phyloP scores from a whole-genome alignment of 1,284 basidiomycete species.

The Trichosporon asahii region DNA sequence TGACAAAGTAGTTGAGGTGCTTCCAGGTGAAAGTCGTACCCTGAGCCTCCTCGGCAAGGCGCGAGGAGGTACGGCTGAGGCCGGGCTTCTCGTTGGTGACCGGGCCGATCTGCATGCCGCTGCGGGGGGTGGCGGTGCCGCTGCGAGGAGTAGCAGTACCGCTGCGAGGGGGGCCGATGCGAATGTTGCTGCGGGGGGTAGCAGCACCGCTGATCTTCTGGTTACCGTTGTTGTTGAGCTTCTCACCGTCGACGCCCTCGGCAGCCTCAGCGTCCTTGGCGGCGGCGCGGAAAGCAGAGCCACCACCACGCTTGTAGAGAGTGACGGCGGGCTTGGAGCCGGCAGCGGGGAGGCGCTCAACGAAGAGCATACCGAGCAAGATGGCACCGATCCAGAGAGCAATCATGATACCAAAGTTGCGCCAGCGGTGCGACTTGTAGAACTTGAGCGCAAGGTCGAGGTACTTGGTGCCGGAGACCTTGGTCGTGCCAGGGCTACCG shows the following conservation, averaged over 20 bases:
- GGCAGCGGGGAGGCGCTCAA: slow-evolving; percentile 34
- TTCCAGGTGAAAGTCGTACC: slow-evolving; percentile 52
- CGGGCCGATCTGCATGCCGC: not conserved
- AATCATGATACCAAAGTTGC: slow-evolving; percentile 54
- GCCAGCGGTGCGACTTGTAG: slow-evolving; percentile 49
- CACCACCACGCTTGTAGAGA: slow-evolving; percentile 38
- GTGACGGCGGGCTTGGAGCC: slow-evolving; percentile 40
- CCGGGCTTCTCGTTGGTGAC: not conserved
- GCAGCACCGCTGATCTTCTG: slow-evolving; percentile 10
- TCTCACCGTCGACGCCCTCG: slow-evolving; percentile 25
- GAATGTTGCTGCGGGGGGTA: not conserved
- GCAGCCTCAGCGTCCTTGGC: slow-evolving; percentile 28
- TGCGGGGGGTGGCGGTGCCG: not conserved
- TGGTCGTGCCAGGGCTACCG: slow-evolving; percentile 21
- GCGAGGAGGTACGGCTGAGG: not conserved
- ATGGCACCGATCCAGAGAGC: slow-evolving; percentile 41
- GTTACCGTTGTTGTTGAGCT: not conserved
- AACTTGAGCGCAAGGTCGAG: slow-evolving; percentile 48
- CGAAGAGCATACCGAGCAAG: slow-evolving; percentile 22
- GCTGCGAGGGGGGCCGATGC: not conserved
- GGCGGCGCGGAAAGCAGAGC: slow-evolving; percentile 12
- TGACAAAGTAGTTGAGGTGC: slow-evolving; percentile 53
- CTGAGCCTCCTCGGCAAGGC: not conserved
- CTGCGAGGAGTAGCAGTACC: slow-evolving; percentile 12
- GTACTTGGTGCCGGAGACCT: slow-evolving; percentile 39